Evolutionary conservation across 2,329 filamentous ascomycete genomes (phyloP).

Genomic region (Sporothrix inflata): DNA sequence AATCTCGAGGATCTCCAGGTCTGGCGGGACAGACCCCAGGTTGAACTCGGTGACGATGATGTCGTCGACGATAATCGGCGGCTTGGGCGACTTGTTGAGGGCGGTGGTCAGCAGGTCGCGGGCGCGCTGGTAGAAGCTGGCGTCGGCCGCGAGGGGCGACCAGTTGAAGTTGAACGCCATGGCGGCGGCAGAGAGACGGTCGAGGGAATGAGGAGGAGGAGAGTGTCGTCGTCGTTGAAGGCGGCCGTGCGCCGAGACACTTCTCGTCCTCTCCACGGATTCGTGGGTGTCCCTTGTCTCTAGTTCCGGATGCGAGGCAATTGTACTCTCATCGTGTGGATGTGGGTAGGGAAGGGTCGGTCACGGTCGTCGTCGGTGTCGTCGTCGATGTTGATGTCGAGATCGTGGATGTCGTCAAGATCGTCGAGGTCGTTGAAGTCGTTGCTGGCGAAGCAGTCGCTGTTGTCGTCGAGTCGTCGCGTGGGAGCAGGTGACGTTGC

Average conservation of each 20-base stretch:
- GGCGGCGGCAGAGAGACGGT: constrained; percentile 31
- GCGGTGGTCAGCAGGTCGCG: constrained; percentile 93
- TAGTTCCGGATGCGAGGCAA: constrained; percentile 13
- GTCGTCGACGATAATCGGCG: constrained; percentile 98
- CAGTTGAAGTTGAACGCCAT: constrained; percentile 99
- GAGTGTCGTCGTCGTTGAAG: neutral
- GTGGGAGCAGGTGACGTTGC: neutral
- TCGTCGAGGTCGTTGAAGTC: neutral
- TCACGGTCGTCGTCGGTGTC: neutral
- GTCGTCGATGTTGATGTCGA: neutral
- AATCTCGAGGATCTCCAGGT: constrained; percentile 96
- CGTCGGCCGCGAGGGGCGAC: constrained; percentile 97
- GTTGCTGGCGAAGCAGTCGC: neutral
- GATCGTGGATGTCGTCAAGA: neutral
- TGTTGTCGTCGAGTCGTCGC: neutral
- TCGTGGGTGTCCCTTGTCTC: neutral
- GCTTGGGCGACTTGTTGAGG: constrained; percentile 96
- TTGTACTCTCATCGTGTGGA: constrained; percentile 28
- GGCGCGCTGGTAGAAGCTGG: constrained; percentile 84
- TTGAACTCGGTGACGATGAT: constrained; percentile 98
- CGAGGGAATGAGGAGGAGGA: neutral
- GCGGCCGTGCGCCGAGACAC: constrained; percentile 11
- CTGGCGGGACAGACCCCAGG: constrained; percentile 88
- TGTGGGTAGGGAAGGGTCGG: neutral
- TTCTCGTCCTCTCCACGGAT: constrained; percentile 21